phyloP scores from a whole-genome alignment of 139 green algal genomes.

The Micractinium sp. region DNA sequence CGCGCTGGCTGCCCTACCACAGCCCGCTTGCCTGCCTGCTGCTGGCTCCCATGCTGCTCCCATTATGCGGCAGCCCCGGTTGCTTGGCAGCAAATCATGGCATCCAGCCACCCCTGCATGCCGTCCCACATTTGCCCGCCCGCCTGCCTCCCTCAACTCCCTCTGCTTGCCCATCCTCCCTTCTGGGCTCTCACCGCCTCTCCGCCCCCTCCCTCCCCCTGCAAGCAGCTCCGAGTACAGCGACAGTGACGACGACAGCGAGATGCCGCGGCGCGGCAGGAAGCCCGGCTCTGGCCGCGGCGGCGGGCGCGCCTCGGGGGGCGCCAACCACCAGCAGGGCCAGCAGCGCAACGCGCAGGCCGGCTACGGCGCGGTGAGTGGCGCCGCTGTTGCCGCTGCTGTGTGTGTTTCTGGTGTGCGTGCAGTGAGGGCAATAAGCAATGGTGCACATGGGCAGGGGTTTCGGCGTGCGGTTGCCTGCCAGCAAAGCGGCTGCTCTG shows the following conservation, averaged over 20 bases:
- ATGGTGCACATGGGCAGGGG: no score
- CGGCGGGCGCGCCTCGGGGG: not conserved
- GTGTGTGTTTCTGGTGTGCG: not conserved
- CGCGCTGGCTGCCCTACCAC: not conserved
- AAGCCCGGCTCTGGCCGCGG: not conserved
- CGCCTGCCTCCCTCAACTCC: not conserved
- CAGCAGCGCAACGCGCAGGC: not conserved
- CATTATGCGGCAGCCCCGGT: not conserved
- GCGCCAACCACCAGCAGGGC: not conserved
- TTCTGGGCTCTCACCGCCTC: not conserved
- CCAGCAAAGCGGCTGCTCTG: no score
- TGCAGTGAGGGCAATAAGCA: no score
- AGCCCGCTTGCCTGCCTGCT: not conserved
- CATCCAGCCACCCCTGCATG: no score
- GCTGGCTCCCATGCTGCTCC: not conserved
- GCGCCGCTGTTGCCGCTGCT: not conserved
- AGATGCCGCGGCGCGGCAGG: slow-evolving; percentile 2
- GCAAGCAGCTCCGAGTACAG: slow-evolving; percentile 22
- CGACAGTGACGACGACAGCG: slow-evolving; percentile 37
- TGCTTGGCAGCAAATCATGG: not conserved
- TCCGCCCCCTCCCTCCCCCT: not conserved
- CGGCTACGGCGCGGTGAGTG: slow-evolving; percentile 9
- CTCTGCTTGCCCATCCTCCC: not conserved
- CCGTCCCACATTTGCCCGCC: no score
- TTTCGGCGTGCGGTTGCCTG: no score